phyloP scores from a whole-genome alignment of 148 eudicot genomes.

The Amaranthus hypochondriacus region DNA sequence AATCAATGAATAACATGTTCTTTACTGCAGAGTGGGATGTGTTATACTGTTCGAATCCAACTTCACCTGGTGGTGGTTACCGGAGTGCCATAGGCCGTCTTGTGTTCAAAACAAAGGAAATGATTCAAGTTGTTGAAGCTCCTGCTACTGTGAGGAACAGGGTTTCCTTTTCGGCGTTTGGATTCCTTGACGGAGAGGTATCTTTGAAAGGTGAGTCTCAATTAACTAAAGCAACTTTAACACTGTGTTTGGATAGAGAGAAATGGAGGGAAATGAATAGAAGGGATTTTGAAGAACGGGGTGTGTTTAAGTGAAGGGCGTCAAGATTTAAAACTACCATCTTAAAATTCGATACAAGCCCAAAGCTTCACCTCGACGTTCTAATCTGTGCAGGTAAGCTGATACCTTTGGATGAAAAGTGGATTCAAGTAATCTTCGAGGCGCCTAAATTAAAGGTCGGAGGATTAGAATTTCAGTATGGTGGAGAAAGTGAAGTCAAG shows the following conservation, averaged over 20 bases:
- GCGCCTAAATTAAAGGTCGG: constrained; percentile 79
- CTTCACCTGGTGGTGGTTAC: constrained; percentile 97
- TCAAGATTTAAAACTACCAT: not conserved
- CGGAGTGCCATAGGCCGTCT: constrained; percentile 88
- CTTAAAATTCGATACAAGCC: not conserved
- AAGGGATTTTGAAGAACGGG: no score
- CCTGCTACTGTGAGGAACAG: constrained; percentile 76
- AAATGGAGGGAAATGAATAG: no score
- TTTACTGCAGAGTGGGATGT: constrained; percentile 87
- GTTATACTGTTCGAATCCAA: constrained; percentile 86
- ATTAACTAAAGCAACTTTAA: not conserved
- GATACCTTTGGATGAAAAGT: constrained; percentile 70
- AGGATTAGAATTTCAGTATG: constrained; percentile 61
- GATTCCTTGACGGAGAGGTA: constrained; percentile 87
- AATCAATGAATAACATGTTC: not conserved
- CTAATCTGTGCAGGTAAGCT: constrained; percentile 55
- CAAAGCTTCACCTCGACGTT: not conserved
- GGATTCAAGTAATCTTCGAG: constrained; percentile 93
- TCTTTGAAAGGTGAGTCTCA: constrained; percentile 64
- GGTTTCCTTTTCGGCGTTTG: constrained; percentile 72
- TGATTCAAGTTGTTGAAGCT: constrained; percentile 88
- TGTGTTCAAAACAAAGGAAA: constrained; percentile 77
- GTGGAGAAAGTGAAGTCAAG: constrained; percentile 89
- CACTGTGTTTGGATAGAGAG: no score
- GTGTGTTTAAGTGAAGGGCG: not conserved